Evolutionary conservation across 73 alveolate species (phyloP), one percentile per base, ranked within the genome.

Genomic region (Paramecium sexaurelia): DNA sequence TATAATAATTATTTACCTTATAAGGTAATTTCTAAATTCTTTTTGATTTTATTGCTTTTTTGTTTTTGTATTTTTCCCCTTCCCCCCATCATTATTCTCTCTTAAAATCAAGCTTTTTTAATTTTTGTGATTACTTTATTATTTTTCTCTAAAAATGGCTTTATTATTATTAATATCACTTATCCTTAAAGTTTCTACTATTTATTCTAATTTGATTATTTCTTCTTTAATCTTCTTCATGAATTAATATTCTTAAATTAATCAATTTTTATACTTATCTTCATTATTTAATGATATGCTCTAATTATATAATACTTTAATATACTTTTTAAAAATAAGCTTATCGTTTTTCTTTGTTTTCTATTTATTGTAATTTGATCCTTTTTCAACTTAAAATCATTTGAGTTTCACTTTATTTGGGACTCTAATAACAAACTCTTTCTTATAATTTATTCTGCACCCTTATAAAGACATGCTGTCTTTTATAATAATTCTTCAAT

Each of bases 141-240:
- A 40, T 97, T 96, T 75, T 97, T 98, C 55, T 96, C 99, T 17
- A 96, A 93, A 66, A 96, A 95, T 75, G 99, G 98, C 94, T 95
- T 89, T 10, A 85, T 51, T 5, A 93, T 55, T 96, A 57, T 29
- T 55, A 2, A 32, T 36, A 20, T 19, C 13, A 43, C 24, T 9
- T 88, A 88, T 91, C 43, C 94, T 88, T 29, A 93, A 85, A 19
- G 93, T 75, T 87, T 96, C 99, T 19, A 96, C 95, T 36, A 96
- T 93, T 45, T 96, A 92, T 86, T 96, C 99, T 36, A 97, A 94
- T 92, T 93, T 95, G 84, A 95, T 97, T 85, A 97, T 89, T 15
- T 98, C 99, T 37, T 95, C 98, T 43, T 95, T 97, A 35, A 96
- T 96, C 55, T 94, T 93, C 55, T 92, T 85, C 91, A 94, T 96